Percentiles rank a stretch among this genome's conserved stretches.
Conservation (phyloP, 345 rosid species). For the Carallia pectinifolia region DNA sequence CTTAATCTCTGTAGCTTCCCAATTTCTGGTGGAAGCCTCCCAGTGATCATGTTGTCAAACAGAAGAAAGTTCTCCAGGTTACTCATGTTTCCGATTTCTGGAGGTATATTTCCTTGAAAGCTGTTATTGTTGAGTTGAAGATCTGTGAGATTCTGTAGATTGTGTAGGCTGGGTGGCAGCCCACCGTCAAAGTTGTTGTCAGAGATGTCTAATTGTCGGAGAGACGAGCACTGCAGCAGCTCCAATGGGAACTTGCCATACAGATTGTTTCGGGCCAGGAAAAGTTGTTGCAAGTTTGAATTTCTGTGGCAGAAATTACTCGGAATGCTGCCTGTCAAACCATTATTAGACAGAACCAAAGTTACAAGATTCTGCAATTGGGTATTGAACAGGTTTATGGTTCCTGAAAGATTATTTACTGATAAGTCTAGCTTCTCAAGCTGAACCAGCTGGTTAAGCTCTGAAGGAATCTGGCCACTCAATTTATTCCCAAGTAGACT, state of each 20-base stretch:
- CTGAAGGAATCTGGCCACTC: constrained; percentile 54
- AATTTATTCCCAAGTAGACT: constrained; percentile 55
- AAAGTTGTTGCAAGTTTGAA: constrained; percentile 49
- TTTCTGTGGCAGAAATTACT: constrained; percentile 50
- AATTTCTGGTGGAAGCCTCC: constrained; percentile 60
- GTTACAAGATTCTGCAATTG: constrained; percentile 42
- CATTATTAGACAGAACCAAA: constrained; percentile 50
- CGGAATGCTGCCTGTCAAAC: constrained; percentile 54
- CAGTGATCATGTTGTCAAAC: constrained; percentile 62
- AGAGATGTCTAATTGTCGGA: constrained; percentile 58
- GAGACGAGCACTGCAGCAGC: constrained; percentile 55
- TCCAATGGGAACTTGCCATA: constrained; percentile 62
- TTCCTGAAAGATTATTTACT: constrained; percentile 61
- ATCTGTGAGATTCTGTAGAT: constrained; percentile 39
- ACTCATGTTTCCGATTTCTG: constrained; percentile 56
- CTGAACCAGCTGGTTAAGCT: constrained; percentile 46
- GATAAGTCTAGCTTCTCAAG: constrained; percentile 67
- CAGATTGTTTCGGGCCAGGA: constrained; percentile 50
- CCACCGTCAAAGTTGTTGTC: constrained; percentile 53
- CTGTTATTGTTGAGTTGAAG: constrained; percentile 30
- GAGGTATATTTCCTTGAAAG: constrained; percentile 26
- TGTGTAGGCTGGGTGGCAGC: constrained; percentile 53
- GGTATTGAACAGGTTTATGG: constrained; percentile 37
- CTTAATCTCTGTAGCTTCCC: constrained; percentile 56
- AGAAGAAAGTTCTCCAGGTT: constrained; percentile 53